Evolutionary conservation across 2,329 filamentous ascomycete genomes (phyloP).

Genomic region (Calcarisporium arbuscula): DNA sequence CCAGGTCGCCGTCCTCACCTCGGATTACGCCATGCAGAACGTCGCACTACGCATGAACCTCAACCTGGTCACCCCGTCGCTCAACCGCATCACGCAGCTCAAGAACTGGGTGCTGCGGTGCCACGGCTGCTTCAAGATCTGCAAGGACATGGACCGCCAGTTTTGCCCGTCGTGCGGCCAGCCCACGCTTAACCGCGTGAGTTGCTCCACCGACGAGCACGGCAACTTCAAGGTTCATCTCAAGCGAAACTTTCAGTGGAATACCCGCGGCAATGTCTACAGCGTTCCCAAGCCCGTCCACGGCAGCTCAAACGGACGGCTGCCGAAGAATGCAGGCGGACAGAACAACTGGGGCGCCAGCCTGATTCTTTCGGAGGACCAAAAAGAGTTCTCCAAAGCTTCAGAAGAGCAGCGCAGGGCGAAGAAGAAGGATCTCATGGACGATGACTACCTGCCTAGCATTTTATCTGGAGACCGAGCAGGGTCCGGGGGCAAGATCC

Average conservation of each 20-base stretch:
- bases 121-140: constrained; percentile 85
- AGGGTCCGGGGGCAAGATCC: constrained; percentile 59
- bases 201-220: constrained; percentile 73
- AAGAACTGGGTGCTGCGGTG: constrained; percentile 89
- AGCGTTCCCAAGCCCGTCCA: constrained; percentile 86
- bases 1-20: constrained; percentile 86
- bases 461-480: constrained; percentile 75
- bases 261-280: constrained; percentile 85
- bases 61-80: constrained; percentile 71
- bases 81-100: constrained; percentile 76
- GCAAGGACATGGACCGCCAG: constrained; percentile 77
- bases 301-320: constrained; percentile 74
- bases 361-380: constrained; percentile 85
- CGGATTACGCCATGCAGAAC: constrained; percentile 97
- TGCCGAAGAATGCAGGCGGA: constrained; percentile 62
- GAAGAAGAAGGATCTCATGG: constrained; percentile 81
- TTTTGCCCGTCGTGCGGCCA: constrained; percentile 93
- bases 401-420: constrained; percentile 56
- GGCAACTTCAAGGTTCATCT: constrained; percentile 82
- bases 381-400: constrained; percentile 79
- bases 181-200: constrained; percentile 74
- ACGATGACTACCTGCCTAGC: constrained; percentile 83
- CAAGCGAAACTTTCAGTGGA: constrained; percentile 94
- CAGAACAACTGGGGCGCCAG: constrained; percentile 81
- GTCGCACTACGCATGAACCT: constrained; percentile 92